Evolutionary conservation across 208 protist genomes (phyloP), one percentile per base, ranked within the genome.

Genomic region (Trypanosoma brucei): DNA sequence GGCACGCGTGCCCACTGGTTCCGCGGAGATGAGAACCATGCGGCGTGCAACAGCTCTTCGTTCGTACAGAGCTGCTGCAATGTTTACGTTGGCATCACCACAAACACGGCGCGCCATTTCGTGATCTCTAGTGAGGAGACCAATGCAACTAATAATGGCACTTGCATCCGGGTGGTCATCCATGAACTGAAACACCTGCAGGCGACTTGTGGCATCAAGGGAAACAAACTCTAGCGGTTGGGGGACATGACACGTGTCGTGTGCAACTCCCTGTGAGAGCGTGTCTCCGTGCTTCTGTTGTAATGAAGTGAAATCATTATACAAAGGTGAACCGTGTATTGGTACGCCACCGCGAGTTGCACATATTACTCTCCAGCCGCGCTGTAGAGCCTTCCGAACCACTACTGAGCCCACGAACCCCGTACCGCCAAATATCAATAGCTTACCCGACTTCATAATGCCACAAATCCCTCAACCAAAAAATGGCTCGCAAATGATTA

Each of bases 351-450:
- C 56, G 7, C 87, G 84, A 4, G 83, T 81, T 11, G 84, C 84
- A 67, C 87, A 68, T 30, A 91, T 66, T 30, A 93, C 84, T 11
- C 63, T 60, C 64, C 83, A 91, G 64, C 84, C 84, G 34, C 79
- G 72, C 51, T 73, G 64, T 3, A 93, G 70, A 4, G 87, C 81
- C 37, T 79, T 85, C 36, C 65, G 68, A 8, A 77, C 76, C 3
- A 94, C 73, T 39, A 65, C 30, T 65, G 73, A 75, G 14, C 88
- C 88, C 22, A 94, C 83, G 54, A 89, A 94, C 7, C 88, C 88
- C 22, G 77, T 94, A 7, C 85, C 88, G 31, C 88, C 88, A 68
- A 94, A 91, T n/a, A 92, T 55, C 4, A 94, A 59, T n/a, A 94
- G 45, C 57, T 94, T 94, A 59, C 36, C 45, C 3, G 33, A 14